Conservation (phyloP, 768 basidiomycete genomes). For the Boletus tylopilopsis region DNA sequence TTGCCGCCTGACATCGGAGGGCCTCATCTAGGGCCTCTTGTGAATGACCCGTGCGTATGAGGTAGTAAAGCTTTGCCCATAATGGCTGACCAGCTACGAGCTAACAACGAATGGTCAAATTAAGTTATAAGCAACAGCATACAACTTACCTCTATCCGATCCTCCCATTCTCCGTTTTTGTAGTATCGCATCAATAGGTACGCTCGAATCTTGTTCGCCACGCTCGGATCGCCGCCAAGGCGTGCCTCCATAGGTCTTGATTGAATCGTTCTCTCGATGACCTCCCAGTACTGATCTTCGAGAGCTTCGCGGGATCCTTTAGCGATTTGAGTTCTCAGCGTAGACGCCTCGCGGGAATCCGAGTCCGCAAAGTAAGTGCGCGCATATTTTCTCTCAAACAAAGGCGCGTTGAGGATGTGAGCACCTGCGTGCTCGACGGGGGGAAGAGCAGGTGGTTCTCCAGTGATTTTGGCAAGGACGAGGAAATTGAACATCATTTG, state of each 20-base stretch:
- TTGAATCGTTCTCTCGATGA: conserved; percentile 79
- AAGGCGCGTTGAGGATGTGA: conserved; percentile 75
- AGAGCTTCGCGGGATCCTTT: conserved; percentile 75
- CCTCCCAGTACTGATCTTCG: conserved; percentile 86
- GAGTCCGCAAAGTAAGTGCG: conserved; percentile 65
- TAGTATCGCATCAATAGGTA: conserved; percentile 82
- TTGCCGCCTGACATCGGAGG: conserved; percentile 59
- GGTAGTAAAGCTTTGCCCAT: conserved; percentile 93
- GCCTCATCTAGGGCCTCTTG: conserved; percentile 81
- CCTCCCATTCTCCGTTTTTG: conserved; percentile 78
- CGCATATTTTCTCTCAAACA: conserved; percentile 82
- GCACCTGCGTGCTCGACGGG: conserved; percentile 77
- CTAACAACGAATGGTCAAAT: conserved; percentile 36
- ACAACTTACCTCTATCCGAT: conserved; percentile 72
- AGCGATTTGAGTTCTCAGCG: conserved; percentile 70
- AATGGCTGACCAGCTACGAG: conserved; percentile 82
- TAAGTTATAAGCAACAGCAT: not conserved
- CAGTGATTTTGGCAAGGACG: conserved; percentile 71
- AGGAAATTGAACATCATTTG: conserved; percentile 72
- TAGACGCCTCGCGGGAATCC: conserved; percentile 61
- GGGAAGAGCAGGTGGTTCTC: conserved; percentile 70
- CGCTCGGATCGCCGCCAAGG: conserved; percentile 88
- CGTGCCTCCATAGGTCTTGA: conserved; percentile 78
- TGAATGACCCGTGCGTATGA: conserved; percentile 81
- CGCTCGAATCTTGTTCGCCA: conserved; percentile 85